phyloP scores from a whole-genome alignment of 2,329 filamentous ascomycete genomes.

The Exserohilum rostratum region DNA sequence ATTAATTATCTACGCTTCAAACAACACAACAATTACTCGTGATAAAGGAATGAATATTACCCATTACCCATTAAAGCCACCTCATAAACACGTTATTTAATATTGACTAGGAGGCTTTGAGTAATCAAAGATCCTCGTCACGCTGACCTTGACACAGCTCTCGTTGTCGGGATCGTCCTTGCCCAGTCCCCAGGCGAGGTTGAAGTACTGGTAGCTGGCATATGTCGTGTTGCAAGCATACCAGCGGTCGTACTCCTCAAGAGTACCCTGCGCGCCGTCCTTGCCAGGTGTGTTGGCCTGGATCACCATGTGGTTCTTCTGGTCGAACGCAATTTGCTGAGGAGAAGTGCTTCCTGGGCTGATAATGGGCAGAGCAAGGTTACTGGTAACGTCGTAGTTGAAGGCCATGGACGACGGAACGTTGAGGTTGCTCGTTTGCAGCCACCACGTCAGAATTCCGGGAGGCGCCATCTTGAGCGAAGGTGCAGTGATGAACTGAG shows the following conservation, averaged over 20 bases:
- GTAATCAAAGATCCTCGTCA: constrained; percentile 45
- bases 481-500: too few relatives aligned
- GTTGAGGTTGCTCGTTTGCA: neutral
- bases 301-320: constrained; percentile 47
- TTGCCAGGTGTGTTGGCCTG: constrained; percentile 51
- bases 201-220: constrained; percentile 51
- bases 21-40: too few relatives aligned
- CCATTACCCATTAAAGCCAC: too few relatives aligned
- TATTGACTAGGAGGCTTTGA: neutral
- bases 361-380: constrained; percentile 54
- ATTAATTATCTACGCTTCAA: too few relatives aligned
- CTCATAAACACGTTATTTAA: too few relatives aligned
- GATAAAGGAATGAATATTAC: too few relatives aligned
- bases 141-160: constrained; percentile 52
- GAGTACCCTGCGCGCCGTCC: constrained; percentile 20
- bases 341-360: constrained; percentile 33
- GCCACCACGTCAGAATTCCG: constrained; percentile 51
- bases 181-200: constrained; percentile 53
- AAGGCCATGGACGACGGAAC: constrained; percentile 45
- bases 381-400: constrained; percentile 44
- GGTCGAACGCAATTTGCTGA: constrained; percentile 51
- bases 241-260: constrained; percentile 51
- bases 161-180: constrained; percentile 52
- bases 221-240: constrained; percentile 53
- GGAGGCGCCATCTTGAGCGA: too few relatives aligned